A percentile compares a stretch with the other conserved stretches of the same genome.
These are phyloP conservation scores for Coemansia sp. DNA, from an alignment of 192 early-diverging fungal species.

Conservation along the genomic window DNA sequence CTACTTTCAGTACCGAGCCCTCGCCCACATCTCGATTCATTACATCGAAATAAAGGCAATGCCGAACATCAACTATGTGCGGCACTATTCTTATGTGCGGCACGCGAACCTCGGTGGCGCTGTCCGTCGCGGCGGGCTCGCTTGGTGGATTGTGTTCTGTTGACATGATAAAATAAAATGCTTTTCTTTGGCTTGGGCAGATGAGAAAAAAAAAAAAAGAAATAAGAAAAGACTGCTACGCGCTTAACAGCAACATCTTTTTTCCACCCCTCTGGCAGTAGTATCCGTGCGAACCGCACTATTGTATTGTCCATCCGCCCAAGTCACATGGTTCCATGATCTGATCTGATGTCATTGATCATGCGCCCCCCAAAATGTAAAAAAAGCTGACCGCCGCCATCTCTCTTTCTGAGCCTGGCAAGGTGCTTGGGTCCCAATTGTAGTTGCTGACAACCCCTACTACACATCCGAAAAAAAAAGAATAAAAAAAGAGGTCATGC, in stretches of 20 bases:
- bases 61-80: constrained; percentile 54
- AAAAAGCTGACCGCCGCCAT: no score
- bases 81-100: constrained; percentile 59
- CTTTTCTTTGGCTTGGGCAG: not conserved
- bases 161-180: constrained; percentile 10
- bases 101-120: constrained; percentile 4
- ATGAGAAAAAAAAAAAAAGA: constrained; percentile 9
- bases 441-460: not conserved
- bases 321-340: constrained; percentile 1
- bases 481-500: no score
- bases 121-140: not conserved
- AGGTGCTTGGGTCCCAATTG: no score
- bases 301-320: not conserved
- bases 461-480: no score
- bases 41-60: constrained; percentile 61
- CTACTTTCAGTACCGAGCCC: constrained; percentile 64
- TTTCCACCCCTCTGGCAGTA: no score
- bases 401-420: no score
- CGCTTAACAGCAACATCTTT: not conserved
- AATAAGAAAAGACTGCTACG: constrained; percentile 4
- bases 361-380: not conserved
- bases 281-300: not conserved
- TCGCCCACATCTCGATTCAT: constrained; percentile 64
- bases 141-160: not conserved
- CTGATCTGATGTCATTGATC: not conserved